Percentiles rank a stretch among this genome's conserved stretches.
phyloP scores from a whole-genome alignment of 73 alveolate species.

The Paramecium tetraurelia region DNA sequence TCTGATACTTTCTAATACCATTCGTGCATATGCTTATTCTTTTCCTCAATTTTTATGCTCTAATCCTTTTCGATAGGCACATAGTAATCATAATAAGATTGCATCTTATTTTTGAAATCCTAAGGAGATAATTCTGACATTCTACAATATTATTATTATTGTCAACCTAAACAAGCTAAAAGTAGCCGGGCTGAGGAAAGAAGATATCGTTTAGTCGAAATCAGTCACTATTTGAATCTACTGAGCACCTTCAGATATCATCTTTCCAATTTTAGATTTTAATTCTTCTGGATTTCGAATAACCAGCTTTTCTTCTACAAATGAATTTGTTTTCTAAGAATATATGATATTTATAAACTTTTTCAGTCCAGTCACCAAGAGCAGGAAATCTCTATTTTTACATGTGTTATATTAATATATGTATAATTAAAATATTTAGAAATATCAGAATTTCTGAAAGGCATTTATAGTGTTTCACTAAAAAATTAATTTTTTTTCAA shows the following conservation, averaged over 20 bases:
- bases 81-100: constrained; percentile 8
- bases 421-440: not conserved
- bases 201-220: constrained; percentile 34
- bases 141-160: not conserved
- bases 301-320: not conserved
- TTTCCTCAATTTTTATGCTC: constrained; percentile 19
- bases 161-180: constrained; percentile 25
- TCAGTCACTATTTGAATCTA: not conserved
- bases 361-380: not conserved
- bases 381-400: not conserved
- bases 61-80: constrained; percentile 34
- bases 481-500: no score
- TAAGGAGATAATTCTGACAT: not conserved
- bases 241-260: not conserved
- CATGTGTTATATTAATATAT: not conserved
- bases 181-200: constrained; percentile 24
- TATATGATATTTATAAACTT: not conserved
- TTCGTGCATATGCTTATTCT: constrained; percentile 32
- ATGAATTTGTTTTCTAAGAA: not conserved
- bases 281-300: not conserved
- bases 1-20: constrained; percentile 46
- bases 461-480: not conserved
- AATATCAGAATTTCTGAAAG: not conserved
- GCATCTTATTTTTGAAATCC: constrained; percentile 3
- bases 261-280: not conserved